Evolutionary conservation across 805 yeast genomes (phyloP).

Genomic region (Candida oleophila): DNA sequence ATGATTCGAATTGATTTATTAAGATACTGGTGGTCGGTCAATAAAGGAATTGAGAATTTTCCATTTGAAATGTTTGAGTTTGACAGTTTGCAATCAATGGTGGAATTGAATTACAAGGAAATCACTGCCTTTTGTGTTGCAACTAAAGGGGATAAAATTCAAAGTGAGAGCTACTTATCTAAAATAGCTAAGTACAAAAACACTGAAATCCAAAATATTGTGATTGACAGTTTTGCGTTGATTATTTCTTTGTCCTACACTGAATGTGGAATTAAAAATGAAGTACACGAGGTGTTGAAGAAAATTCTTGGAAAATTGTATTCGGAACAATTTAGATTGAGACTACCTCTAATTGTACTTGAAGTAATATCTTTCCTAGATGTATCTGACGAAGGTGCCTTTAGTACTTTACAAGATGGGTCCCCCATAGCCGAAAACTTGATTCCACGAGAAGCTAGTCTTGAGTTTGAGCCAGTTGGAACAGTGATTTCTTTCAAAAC

Average conservation of each 20-base stretch:
- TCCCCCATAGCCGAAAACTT: not conserved
- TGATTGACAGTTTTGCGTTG: conserved; percentile 33
- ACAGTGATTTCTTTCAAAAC: not conserved
- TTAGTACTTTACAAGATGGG: not conserved
- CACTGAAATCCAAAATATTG: conserved; percentile 16
- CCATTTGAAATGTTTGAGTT: conserved; percentile 44
- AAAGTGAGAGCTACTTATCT: conserved; percentile 18
- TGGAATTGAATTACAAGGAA: conserved; percentile 30
- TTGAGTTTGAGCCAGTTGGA: not conserved
- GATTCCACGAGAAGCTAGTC: not conserved
- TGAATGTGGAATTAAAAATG: conserved; percentile 34
- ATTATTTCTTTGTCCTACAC: conserved; percentile 46
- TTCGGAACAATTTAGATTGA: conserved; percentile 20
- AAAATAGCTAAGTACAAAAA: conserved; percentile 15
- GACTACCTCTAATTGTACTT: conserved; percentile 29
- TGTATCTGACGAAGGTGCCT: conserved; percentile 13
- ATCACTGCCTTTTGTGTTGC: conserved; percentile 33
- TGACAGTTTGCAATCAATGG: conserved; percentile 24
- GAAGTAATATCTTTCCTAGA: conserved; percentile 43
- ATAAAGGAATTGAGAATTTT: conserved; percentile 28
- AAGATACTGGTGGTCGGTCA: conserved; percentile 43
- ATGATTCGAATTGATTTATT: conserved; percentile 33
- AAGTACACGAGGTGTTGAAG: conserved; percentile 20
- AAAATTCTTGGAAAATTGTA: conserved; percentile 16
- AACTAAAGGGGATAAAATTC: not conserved